These are phyloP conservation scores for Fraxinus ornus DNA, from an alignment of 305 asterid species.

Conservation along the genomic window DNA sequence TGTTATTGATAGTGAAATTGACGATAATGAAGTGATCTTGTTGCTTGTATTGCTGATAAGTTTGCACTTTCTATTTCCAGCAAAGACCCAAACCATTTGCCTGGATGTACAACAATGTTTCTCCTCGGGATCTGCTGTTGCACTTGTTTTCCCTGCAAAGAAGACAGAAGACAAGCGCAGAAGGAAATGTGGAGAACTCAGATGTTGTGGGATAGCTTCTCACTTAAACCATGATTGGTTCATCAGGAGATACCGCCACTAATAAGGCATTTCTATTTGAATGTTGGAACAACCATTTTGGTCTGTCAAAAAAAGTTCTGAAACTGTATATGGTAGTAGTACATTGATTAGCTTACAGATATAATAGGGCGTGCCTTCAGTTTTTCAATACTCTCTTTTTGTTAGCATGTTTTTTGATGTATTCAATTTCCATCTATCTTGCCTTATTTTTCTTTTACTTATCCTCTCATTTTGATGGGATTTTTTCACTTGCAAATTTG, in stretches of 20 bases:
- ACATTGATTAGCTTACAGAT: constrained; percentile 11
- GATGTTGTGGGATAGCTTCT: constrained; percentile 42
- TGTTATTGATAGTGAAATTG: background rate
- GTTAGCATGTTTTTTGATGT: background rate
- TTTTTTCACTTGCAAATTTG: background rate
- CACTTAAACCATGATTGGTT: constrained; percentile 41
- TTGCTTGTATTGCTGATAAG: background rate
- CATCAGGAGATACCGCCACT: constrained; percentile 33
- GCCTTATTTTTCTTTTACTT: background rate
- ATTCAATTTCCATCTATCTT: background rate
- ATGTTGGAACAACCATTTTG: constrained; percentile 10
- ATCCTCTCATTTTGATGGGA: background rate
- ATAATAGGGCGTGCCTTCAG: background rate
- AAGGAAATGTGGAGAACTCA: constrained; percentile 24
- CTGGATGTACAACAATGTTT: constrained; percentile 48
- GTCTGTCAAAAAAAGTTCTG: background rate
- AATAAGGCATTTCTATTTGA: constrained; percentile 35
- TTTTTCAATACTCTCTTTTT: background rate
- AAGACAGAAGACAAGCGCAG: too few species aligned
- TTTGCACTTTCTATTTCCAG: constrained; percentile 39
- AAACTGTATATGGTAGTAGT: constrained; percentile 28
- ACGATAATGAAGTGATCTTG: background rate
- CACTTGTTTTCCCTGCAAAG: constrained; percentile 44
- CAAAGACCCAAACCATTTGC: constrained; percentile 38
- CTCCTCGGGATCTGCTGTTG: constrained; percentile 55